These are phyloP conservation scores for Rehmannia glutinosa DNA, from an alignment of 257 asterid species.

Conservation along the genomic window DNA sequence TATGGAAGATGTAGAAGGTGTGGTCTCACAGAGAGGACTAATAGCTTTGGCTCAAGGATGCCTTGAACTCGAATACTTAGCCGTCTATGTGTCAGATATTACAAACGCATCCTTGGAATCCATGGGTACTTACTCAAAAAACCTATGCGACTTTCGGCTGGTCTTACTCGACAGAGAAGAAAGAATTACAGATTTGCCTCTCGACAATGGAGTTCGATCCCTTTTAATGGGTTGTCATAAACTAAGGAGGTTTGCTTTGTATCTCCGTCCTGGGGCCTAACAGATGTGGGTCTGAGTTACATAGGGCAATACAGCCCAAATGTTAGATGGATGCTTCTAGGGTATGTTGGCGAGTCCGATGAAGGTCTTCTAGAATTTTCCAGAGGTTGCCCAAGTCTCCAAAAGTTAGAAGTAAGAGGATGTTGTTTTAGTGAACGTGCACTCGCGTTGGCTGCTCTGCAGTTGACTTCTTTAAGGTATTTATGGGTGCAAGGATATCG, in stretches of 20 bases:
- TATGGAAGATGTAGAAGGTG: slow-evolving; percentile 49
- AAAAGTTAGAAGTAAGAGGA: slow-evolving; percentile 81
- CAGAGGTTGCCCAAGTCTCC: slow-evolving; percentile 74
- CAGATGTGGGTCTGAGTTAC: slow-evolving; percentile 70
- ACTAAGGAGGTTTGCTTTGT: slow-evolving; percentile 73
- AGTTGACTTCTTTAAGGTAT: slow-evolving; percentile 53
- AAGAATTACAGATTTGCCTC: slow-evolving; percentile 66
- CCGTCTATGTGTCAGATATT: slow-evolving; percentile 42
- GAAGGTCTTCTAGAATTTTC: slow-evolving; percentile 76
- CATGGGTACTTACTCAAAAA: slow-evolving; percentile 53
- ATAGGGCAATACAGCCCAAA: slow-evolving; percentile 67
- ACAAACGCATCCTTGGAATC: slow-evolving; percentile 55
- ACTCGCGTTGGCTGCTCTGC: slow-evolving; percentile 52
- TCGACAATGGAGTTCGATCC: slow-evolving; percentile 74
- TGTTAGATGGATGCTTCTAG: slow-evolving; percentile 89
- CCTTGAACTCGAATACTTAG: slow-evolving; percentile 42
- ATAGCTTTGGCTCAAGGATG: slow-evolving; percentile 49
- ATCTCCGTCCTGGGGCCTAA: slow-evolving; percentile 76
- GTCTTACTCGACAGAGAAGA: slow-evolving; percentile 68
- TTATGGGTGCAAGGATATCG: slow-evolving; percentile 88
- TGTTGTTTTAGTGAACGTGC: slow-evolving; percentile 82
- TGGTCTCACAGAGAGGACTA: slow-evolving; percentile 45
- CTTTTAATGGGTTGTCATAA: slow-evolving; percentile 58
- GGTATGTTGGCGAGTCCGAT: slow-evolving; percentile 74
- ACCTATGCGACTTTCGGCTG: slow-evolving; percentile 70